phyloP scores from a whole-genome alignment of 148 eudicot species.

The Silene latifolia region DNA sequence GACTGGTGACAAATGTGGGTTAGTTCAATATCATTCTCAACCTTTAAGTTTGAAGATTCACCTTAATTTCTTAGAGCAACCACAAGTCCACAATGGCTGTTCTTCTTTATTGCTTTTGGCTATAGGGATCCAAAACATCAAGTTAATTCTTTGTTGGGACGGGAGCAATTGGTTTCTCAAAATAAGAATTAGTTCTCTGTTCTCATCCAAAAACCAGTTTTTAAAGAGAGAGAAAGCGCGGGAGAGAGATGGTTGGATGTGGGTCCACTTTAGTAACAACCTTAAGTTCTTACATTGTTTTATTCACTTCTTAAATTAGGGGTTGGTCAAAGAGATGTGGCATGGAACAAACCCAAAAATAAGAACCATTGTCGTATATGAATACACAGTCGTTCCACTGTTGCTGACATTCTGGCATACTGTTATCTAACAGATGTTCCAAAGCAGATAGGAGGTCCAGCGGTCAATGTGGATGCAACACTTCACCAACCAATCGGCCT shows the following conservation, averaged over 20 bases:
- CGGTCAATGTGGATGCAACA: conserved; percentile 41
- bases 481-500: conserved; percentile 69
- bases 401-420: conserved; percentile 7
- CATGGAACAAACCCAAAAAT: not conserved
- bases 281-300: not conserved
- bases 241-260: not conserved
- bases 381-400: not conserved
- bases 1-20: conserved; percentile 68
- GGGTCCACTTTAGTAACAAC: not conserved
- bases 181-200: not conserved
- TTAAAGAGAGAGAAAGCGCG: not conserved
- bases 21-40: conserved; percentile 28
- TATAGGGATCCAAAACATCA: not conserved
- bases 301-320: not conserved
- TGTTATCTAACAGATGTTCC: conserved; percentile 43
- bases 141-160: not conserved
- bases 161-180: not conserved
- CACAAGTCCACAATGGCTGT: not conserved
- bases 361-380: not conserved
- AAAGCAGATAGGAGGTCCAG: conserved; percentile 66
- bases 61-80: not conserved
- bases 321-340: not conserved
- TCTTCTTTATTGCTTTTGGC: not conserved
- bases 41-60: conserved; percentile 4
- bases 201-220: not conserved